Evolutionary conservation across 352 stramenopile species (phyloP).

Genomic region (Globisporangium irregulare): DNA sequence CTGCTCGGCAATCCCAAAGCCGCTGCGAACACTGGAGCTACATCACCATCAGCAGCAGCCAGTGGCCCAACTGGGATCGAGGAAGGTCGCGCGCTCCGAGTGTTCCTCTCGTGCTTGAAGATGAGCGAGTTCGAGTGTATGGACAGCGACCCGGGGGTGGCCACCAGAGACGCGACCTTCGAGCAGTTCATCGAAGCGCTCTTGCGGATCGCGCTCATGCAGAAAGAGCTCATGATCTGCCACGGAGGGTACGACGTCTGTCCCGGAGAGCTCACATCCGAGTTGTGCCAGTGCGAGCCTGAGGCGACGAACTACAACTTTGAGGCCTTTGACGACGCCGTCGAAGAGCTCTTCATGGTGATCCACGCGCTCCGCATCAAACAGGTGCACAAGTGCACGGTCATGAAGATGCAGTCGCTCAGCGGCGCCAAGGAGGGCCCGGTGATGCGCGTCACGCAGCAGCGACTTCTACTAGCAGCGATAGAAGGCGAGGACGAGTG

Average conservation of each 20-base stretch:
- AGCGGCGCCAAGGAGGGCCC: background rate
- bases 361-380: conserved; percentile 31
- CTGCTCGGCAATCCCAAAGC: conserved; percentile 20
- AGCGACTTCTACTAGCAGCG: background rate
- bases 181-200: conserved; percentile 55
- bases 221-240: conserved; percentile 49
- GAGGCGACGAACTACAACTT: conserved; percentile 33
- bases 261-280: conserved; percentile 41
- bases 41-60: background rate
- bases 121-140: conserved; percentile 21
- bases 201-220: conserved; percentile 42
- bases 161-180: conserved; percentile 19
- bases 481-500: background rate
- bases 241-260: conserved; percentile 53
- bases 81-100: conserved; percentile 44
- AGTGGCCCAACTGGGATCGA: conserved; percentile 28
- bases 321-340: conserved; percentile 37
- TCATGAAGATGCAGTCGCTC: conserved; percentile 27
- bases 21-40: background rate
- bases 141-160: conserved; percentile 11
- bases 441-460: background rate
- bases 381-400: conserved; percentile 26
- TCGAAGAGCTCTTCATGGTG: conserved; percentile 40
- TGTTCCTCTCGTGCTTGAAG: conserved; percentile 60
- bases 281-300: conserved; percentile 35